Evolutionary conservation across 176 grass and related monocot species (phyloP), one percentile per base, ranked within the genome.

Genomic region (Lolium perenne): DNA sequence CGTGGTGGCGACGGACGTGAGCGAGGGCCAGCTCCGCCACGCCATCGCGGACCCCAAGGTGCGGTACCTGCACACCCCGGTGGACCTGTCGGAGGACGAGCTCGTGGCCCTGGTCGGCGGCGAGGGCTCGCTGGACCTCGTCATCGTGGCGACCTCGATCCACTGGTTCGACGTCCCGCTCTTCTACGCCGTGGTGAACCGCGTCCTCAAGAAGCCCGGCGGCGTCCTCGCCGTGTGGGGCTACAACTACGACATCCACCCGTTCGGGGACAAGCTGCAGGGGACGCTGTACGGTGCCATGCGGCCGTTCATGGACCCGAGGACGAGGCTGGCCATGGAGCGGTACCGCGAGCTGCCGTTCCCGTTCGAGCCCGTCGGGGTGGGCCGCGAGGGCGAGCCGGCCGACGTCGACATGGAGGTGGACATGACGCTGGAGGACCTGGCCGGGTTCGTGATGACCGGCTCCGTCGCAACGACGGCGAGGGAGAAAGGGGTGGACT

Each of bases 201-300:
- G 88, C 65, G 90, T 77, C 14, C 86, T 97, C 13, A 82, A 26
- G 58, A 94, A 87, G 91, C 92, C 95, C 58, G 78, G 91, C 45
- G 92, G 95, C 87, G 72, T 91, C n/a, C 56, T 97, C 50, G 92
- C 88, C 63, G 90, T 94, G 64, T 94, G 95, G 95, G 89, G 90
- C 0, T 91, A 97, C 84, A 80, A 66, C 88, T 88, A 81, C 81
- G 67, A 89, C 22, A 91, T 92, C 64, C 63, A 74, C 80, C 81
- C 86, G 43, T 85, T 89, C 20, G 88, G 76, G 48, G 82, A 86
- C 16, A 56, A 73, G 17, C 85, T 83, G 83, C 77, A 92, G n/a
- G 88, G 88, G 8, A 51, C 65, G 72, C 74, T 92, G 62, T 80
- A 74, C 80, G 54, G 77, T 20, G 72, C 85, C 7, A 78, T 87